Base-by-base conservation (phyloP, 2,329 filamentous ascomycete genomes). In the Colletotrichum sublineola region DNA sequence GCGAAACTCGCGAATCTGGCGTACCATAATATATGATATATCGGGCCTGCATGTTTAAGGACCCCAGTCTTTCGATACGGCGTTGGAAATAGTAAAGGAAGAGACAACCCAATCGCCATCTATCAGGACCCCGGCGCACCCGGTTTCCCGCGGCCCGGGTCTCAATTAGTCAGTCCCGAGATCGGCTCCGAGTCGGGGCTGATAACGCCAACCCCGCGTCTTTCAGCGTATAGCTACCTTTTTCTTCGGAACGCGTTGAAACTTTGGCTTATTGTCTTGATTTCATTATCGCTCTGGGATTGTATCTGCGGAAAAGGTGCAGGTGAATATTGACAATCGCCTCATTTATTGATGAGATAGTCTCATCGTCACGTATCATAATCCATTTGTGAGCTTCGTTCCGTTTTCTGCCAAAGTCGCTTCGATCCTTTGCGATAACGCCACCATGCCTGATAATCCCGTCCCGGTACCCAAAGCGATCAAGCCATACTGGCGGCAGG, bases 101-200 rank as follows among this genome's bases (percentile, higher is more conserved):
- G 29, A 61, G 20, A n/a, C 42, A 61, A 29, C 14, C 29, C 20
- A 1, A 40, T 38, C 7, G 58, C 20, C 42, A 12, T 20, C 44
- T 42, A 44, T 14, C 20, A 48, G n/a, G n/a, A 44, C 12, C 58
- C 29, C 58, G 48, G 8, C 8, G 29, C 15, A 20, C 8, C 29
- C 58, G 58, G 58, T 33, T 48, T 61, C 15, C 40, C 58, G 24
- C 58, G 60, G 46, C n/a, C 60, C 46, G 46, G 60, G 33, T 52
- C 60, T 40, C 11, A 29, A 33, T 40, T 9, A 38, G 46, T 29
- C 31, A 20, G 60, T 24, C 48, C 62, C 63, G 50, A 62, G 44
- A 53, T 71, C 58, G 65, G 64, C 68, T 68, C 68, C 64, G 65
- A 68, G 56, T 29, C 57, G 68, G 68, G 50, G 50, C 31, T 71